Percentiles rank a stretch among this genome's conserved stretches.
phyloP scores from a whole-genome alignment of 192 early-diverging fungal species.

The Backusella psychrophila region DNA sequence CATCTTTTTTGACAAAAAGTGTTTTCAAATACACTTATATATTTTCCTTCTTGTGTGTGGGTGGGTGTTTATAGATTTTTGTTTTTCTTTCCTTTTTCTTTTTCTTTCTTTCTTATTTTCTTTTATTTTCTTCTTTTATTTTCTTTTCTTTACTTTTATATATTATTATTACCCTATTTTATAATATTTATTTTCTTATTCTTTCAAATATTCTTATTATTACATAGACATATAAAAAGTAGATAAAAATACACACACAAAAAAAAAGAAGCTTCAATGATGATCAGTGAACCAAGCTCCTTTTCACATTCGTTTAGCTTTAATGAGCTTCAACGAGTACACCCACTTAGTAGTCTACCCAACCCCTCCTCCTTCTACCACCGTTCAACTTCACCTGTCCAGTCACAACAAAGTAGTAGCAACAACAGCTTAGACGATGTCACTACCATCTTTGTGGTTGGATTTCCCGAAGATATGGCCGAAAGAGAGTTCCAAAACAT shows the following conservation, averaged over 20 bases:
- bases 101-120: constrained; percentile 8
- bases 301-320: constrained; percentile 5
- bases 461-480: constrained; percentile 98
- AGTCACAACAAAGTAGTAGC: background rate
- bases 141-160: background rate
- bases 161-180: background rate
- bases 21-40: background rate
- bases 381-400: background rate
- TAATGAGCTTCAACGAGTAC: constrained; percentile 21
- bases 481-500: constrained; percentile 99
- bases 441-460: constrained; percentile 98
- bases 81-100: background rate
- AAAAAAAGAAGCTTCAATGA: constrained; percentile 15
- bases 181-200: background rate
- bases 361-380: constrained; percentile 1
- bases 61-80: constrained; percentile 7
- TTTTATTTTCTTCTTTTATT: background rate
- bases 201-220: background rate
- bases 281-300: constrained; percentile 25
- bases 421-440: constrained; percentile 71
- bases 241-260: background rate
- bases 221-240: background rate
- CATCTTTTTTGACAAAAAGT: background rate
- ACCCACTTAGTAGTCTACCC: constrained; percentile 27
- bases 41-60: constrained; percentile 12